A percentile compares a stretch with the other conserved stretches of the same genome.
phyloP scores from a whole-genome alignment of 192 early-diverging fungal species.

The Podila verticillata region DNA sequence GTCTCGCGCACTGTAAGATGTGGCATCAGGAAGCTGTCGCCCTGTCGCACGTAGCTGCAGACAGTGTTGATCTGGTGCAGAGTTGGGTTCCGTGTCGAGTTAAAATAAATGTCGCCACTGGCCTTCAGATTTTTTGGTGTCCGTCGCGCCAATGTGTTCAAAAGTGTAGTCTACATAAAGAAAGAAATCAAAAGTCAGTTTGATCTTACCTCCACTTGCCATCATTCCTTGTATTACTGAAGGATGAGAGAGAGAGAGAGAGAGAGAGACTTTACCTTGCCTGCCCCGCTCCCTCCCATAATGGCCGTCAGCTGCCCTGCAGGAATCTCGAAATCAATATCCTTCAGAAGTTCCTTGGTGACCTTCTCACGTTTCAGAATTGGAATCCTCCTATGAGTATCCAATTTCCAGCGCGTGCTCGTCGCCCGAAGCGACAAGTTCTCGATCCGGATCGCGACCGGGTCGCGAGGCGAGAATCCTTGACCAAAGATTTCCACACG shows the following conservation, averaged over 20 bases:
- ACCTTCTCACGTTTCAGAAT: background rate
- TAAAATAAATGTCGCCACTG: constrained; percentile 15
- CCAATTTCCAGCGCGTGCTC: background rate
- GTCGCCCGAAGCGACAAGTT: background rate
- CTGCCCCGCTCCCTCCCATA: constrained; percentile 23
- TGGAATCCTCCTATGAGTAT: background rate
- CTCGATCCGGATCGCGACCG: constrained; percentile 7
- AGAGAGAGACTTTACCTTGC: constrained; percentile 7
- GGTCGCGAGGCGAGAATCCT: background rate
- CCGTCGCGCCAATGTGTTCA: constrained; percentile 6
- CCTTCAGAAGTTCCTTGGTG: constrained; percentile 3
- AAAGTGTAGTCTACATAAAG: constrained; percentile 13
- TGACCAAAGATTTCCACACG: background rate
- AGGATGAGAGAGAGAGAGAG: background rate
- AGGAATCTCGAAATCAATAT: constrained; percentile 4
- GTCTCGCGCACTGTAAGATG: constrained; percentile 82
- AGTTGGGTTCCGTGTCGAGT: constrained; percentile 15
- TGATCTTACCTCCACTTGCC: no score
- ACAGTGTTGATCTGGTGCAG: constrained; percentile 10
- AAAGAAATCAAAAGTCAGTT: background rate
- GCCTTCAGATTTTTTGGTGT: background rate
- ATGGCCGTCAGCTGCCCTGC: constrained; percentile 20
- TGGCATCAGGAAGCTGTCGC: constrained; percentile 23
- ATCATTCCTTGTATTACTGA: no score
- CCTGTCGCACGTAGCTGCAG: constrained; percentile 21